phyloP scores from a whole-genome alignment of 1,139 yeast genomes.

The Torulaspora pretoriensis region DNA sequence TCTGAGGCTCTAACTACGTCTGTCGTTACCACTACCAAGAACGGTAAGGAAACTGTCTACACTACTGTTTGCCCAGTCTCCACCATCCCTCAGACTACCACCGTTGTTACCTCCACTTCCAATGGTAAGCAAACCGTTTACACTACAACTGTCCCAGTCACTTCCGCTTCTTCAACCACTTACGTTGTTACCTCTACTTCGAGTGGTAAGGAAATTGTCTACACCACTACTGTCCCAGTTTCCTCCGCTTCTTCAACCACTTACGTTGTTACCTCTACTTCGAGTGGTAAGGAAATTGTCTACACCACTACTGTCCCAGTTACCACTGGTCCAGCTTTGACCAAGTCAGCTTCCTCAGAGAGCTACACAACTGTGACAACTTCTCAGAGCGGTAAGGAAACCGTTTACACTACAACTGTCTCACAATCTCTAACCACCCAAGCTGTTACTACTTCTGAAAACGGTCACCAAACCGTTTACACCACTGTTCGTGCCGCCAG shows the following conservation, averaged over 20 bases:
- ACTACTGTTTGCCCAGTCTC: constrained; percentile 11
- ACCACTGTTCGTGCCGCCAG: constrained; percentile 8
- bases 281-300: constrained; percentile 9
- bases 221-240: constrained; percentile 12
- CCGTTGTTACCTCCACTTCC: constrained; percentile 10
- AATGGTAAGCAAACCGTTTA: constrained; percentile 10
- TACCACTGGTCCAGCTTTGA: neutral
- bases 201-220: constrained; percentile 6
- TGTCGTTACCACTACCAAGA: constrained; percentile 8
- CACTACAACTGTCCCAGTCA: constrained; percentile 11
- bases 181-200: constrained; percentile 6
- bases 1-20: constrained; percentile 1
- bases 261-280: constrained; percentile 5
- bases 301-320: constrained; percentile 11
- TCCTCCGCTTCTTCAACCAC: neutral
- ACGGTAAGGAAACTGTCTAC: constrained; percentile 10
- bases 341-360: too few relatives aligned
- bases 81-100: constrained; percentile 10
- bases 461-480: constrained; percentile 12
- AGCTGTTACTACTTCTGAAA: constrained; percentile 7
- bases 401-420: constrained; percentile 10
- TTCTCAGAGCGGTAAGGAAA: constrained; percentile 4
- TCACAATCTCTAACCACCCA: constrained; percentile 4
- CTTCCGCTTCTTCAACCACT: constrained; percentile 1
- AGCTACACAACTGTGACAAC: constrained; percentile 2